A percentile compares a stretch with the other conserved stretches of the same genome.
These are phyloP conservation scores for Mortierella sp. DNA, from an alignment of 371 early-diverging fungal genomes.

Conservation along the genomic window DNA sequence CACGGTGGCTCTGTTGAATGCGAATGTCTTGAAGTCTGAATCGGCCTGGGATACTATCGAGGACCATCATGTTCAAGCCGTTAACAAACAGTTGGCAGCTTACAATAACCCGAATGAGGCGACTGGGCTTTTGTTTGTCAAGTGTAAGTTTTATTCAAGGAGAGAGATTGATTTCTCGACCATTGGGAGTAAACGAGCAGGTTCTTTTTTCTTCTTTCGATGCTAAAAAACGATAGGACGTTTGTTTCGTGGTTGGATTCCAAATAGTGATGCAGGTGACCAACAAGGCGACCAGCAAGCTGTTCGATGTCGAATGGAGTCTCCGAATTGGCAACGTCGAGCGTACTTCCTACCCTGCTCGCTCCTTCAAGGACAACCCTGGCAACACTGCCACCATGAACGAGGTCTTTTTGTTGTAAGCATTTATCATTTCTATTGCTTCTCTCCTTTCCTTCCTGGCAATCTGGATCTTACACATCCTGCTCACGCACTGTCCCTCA, in stretches of 20 bases:
- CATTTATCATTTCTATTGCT: background rate
- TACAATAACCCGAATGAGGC: slow-evolving; percentile 25
- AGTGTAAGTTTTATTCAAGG: slow-evolving; percentile 26
- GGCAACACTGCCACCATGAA: slow-evolving; percentile 56
- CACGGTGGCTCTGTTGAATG: background rate
- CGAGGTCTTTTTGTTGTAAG: slow-evolving; percentile 53
- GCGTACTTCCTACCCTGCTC: slow-evolving; percentile 33
- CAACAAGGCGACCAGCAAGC: slow-evolving; percentile 40
- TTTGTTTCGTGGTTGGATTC: background rate
- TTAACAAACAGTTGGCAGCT: slow-evolving; percentile 17
- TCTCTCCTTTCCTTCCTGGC: too few species aligned
- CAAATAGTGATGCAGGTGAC: slow-evolving; percentile 49
- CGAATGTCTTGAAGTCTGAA: background rate
- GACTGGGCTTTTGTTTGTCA: slow-evolving; percentile 40
- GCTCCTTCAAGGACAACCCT: slow-evolving; percentile 49
- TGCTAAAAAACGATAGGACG: background rate
- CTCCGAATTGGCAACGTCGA: slow-evolving; percentile 41
- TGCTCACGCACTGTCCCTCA: too few species aligned
- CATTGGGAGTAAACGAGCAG: background rate
- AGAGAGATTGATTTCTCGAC: background rate
- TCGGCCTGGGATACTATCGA: background rate
- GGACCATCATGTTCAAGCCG: background rate
- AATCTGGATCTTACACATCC: background rate
- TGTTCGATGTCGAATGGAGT: slow-evolving; percentile 52
- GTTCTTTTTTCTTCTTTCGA: background rate